A percentile compares a stretch with the other conserved stretches of the same genome.
phyloP scores from a whole-genome alignment of 179 eudicot genomes.

The Silene noctiflora region DNA sequence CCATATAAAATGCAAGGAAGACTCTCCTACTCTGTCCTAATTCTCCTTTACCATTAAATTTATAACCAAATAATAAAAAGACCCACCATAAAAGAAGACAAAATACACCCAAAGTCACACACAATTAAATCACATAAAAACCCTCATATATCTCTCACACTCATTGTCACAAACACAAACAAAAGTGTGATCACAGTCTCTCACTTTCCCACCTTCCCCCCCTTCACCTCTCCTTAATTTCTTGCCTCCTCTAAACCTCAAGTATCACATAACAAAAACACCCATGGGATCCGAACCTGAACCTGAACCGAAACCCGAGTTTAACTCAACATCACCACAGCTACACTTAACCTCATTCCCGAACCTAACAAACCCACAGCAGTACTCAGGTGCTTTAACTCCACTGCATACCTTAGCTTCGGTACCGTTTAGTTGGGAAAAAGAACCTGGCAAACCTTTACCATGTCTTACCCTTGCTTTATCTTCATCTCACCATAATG shows the following conservation, averaged over 20 bases:
- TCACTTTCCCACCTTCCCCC: constrained; percentile 7
- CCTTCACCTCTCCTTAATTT: background rate
- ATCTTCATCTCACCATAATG: background rate
- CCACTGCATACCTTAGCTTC: constrained; percentile 52
- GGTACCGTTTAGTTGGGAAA: constrained; percentile 77
- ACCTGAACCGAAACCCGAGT: constrained; percentile 21
- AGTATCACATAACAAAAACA: constrained; percentile 24
- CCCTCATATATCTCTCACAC: background rate
- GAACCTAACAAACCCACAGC: constrained; percentile 24
- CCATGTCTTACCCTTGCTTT: constrained; percentile 47
- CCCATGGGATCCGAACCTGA: constrained; percentile 17
- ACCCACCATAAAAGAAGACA: constrained; percentile 9
- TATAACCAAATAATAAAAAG: constrained; percentile 1
- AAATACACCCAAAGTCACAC: constrained; percentile 12
- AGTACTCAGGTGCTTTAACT: constrained; percentile 28
- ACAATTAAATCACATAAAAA: constrained; percentile 14
- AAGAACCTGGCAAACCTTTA: constrained; percentile 68
- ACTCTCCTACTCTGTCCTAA: constrained; percentile 9
- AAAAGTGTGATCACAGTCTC: background rate
- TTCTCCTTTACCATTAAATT: background rate
- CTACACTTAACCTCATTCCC: constrained; percentile 39
- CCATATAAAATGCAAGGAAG: background rate
- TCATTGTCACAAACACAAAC: background rate
- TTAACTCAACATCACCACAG: constrained; percentile 17
- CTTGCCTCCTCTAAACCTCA: background rate